Base-by-base conservation (phyloP, 148 eudicot species). In the Pouteria glomerata region DNA sequence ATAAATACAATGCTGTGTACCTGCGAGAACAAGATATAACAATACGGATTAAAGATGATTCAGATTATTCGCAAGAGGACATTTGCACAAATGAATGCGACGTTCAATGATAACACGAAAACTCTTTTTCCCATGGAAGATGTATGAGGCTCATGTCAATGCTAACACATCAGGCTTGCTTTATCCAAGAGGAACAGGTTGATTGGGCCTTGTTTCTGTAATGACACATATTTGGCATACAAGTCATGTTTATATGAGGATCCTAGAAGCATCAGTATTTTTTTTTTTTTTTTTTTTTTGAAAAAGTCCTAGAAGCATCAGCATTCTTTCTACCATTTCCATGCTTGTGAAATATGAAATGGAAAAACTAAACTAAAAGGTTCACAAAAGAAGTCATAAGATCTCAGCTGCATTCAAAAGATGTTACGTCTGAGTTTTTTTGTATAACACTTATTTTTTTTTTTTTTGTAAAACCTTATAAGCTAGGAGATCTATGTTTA, bases 1-100 rank as follows among this genome's bases (percentile, higher is more conserved):
- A 53, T 31, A 84, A 51, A 79, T 90, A 93, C 14, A 85, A 47
- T 44, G 84, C 80, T 30, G 85, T 69, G 75, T 85, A 89, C 98
- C 98, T 93, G 81, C 41, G 60, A 71, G 42, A 53, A 61, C 41
- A 10, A 61, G 34, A 10, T 15, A 24, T 6, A 72, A 30, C 19
- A 71, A 12, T 13, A 57, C 42, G 41, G n/a, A 37, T 16, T 3
- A 29, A 70, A 42, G 57, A 24, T 21, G 44, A 41, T 65, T 26
- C 50, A 8, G 35, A 45, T 10, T n/a, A 7, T 44, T 13, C 24
- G 13, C 51, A 19, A 64, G 12, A 44, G 39, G 3, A 14, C 8
- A 64, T n/a, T 62, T 37, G 2, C 3, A n/a, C n/a, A 63, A 21
- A 24, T 48, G 15, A 42, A 6, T 34, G 27, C n/a, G 52, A 27